phyloP scores from a whole-genome alignment of 441 rosid genomes.

The Iberis amara region DNA sequence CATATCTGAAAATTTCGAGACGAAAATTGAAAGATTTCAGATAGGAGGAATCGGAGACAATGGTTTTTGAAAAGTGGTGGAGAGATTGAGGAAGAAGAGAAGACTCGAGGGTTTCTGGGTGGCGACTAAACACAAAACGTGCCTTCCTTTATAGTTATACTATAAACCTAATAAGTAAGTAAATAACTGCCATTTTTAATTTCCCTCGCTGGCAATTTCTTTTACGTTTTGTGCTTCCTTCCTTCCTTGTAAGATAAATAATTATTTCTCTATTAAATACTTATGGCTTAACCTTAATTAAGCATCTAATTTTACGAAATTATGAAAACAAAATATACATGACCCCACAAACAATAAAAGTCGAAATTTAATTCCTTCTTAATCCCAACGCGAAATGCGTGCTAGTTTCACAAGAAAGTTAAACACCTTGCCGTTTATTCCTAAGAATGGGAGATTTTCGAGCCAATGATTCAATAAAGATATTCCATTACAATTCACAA shows the following conservation, averaged over 20 bases:
- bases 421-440: slow-evolving; percentile 18
- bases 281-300: too few relatives aligned
- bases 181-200: slow-evolving; percentile 28
- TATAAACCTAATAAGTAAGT: slow-evolving; percentile 18
- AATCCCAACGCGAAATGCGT: slow-evolving; percentile 5
- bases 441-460: not conserved
- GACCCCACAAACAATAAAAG: not conserved
- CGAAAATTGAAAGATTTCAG: not conserved
- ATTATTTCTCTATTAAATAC: not conserved
- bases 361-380: not conserved
- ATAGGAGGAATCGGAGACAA: slow-evolving; percentile 4
- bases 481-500: too few relatives aligned
- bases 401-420: slow-evolving; percentile 3
- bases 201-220: slow-evolving; percentile 32
- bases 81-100: slow-evolving; percentile 10
- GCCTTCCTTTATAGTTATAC: slow-evolving; percentile 26
- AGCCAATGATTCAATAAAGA: too few relatives aligned
- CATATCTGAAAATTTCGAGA: slow-evolving; percentile 34
- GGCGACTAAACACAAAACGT: slow-evolving; percentile 34
- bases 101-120: slow-evolving; percentile 28
- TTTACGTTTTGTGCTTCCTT: not conserved
- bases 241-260: too few relatives aligned
- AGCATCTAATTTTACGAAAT: not conserved
- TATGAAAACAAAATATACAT: not conserved
- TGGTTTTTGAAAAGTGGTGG: not conserved